These are phyloP conservation scores for Lithospermum erythrorhizon DNA, from an alignment of 257 asterid genomes.

Conservation along the genomic window DNA sequence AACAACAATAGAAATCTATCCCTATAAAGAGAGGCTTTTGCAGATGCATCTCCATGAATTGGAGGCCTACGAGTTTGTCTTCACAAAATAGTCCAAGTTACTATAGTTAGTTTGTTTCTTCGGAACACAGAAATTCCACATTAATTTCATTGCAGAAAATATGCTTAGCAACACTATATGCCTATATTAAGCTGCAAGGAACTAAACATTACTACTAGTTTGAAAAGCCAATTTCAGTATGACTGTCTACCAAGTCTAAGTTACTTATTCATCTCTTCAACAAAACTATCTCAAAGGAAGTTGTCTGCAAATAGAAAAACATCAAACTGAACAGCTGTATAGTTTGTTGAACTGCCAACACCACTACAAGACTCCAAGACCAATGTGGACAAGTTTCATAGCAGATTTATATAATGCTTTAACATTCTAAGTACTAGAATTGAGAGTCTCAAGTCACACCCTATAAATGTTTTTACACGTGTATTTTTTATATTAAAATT, in stretches of 20 bases:
- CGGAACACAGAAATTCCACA: background rate
- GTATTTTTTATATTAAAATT: no score
- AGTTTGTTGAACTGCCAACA: background rate
- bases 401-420: no score
- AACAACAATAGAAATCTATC: conserved; percentile 74
- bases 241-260: background rate
- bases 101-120: background rate
- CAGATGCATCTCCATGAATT: conserved; percentile 85
- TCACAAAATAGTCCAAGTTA: conserved; percentile 7
- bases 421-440: no score
- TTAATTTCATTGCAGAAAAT: background rate
- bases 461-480: background rate
- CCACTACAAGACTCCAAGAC: background rate
- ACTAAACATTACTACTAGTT: no score
- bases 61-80: conserved; percentile 64
- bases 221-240: background rate
- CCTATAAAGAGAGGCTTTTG: conserved; percentile 64
- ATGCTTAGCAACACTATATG: no score
- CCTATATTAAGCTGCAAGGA: no score
- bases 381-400: background rate
- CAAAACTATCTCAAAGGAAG: background rate
- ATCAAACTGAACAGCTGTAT: no score
- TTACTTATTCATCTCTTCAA: background rate
- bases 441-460: background rate
- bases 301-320: background rate